Conservation (phyloP, 805 yeast genomes). For the Saccharomycopsis oosterbeekiorum region DNA sequence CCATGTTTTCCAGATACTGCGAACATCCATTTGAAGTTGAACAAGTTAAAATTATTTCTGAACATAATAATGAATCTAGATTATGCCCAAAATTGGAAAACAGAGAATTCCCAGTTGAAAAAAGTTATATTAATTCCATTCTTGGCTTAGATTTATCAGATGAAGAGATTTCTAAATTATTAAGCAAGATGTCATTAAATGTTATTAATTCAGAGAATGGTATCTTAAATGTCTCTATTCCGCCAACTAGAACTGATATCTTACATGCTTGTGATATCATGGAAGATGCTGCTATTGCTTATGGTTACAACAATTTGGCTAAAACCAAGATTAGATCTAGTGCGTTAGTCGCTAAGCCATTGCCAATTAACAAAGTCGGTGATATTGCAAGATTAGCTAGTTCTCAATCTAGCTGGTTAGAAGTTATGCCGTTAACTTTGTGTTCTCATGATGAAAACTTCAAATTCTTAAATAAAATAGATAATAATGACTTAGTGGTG, state of each 20-base stretch:
- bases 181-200: constrained; percentile 71
- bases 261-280: constrained; percentile 95
- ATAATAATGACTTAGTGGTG: constrained; percentile 73
- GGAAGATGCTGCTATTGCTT: constrained; percentile 97
- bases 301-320: constrained; percentile 83
- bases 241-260: constrained; percentile 92
- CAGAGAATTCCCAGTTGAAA: constrained; percentile 63
- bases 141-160: constrained; percentile 71
- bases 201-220: constrained; percentile 45
- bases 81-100: constrained; percentile 63
- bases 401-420: constrained; percentile 92
- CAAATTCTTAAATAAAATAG: constrained; percentile 64
- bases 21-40: constrained; percentile 75
- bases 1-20: constrained; percentile 92
- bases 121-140: constrained; percentile 82
- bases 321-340: constrained; percentile 71
- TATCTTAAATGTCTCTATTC: constrained; percentile 60
- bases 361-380: constrained; percentile 82
- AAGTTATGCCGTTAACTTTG: constrained; percentile 89
- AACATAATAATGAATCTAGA: constrained; percentile 70
- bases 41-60: constrained; percentile 77
- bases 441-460: constrained; percentile 97
- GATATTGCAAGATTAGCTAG: constrained; percentile 87
- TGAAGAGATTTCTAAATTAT: constrained; percentile 55
- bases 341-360: constrained; percentile 74